phyloP scores from a whole-genome alignment of 345 rosid species.

The Diplotaxis tenuifolia region DNA sequence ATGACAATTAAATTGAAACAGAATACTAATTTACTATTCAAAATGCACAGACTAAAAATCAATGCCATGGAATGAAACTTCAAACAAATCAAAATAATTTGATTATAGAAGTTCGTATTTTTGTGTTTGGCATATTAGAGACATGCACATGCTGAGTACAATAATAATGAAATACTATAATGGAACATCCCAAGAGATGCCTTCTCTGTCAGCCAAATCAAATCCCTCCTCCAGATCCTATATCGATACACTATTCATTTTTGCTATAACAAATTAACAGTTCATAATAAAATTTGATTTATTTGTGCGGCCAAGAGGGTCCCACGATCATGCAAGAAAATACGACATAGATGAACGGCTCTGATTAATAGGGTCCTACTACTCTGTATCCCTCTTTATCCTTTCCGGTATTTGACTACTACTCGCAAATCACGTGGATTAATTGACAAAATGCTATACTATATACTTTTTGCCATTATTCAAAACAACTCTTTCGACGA shows the following conservation, averaged over 20 bases:
- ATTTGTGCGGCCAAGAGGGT: constrained; percentile 1
- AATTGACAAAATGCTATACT: constrained; percentile 14
- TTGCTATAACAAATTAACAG: not conserved
- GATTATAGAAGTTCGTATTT: not conserved
- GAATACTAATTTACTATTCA: not conserved
- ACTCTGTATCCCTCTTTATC: constrained; percentile 20
- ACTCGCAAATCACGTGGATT: constrained; percentile 29
- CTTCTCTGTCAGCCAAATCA: constrained; percentile 34
- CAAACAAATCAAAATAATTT: no score
- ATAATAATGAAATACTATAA: constrained; percentile 15
- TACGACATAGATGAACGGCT: constrained; percentile 23
- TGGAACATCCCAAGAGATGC: constrained; percentile 41
- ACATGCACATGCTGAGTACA: constrained; percentile 37
- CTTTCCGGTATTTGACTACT: constrained; percentile 19
- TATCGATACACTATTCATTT: not conserved
- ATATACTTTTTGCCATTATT: not conserved
- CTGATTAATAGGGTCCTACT: not conserved
- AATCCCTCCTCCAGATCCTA: constrained; percentile 19
- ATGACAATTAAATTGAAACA: no score
- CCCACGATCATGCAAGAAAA: constrained; percentile 13
- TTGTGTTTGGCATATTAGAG: constrained; percentile 31
- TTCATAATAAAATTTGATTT: not conserved
- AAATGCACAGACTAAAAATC: not conserved
- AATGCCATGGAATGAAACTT: not conserved
- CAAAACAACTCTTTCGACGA: not conserved